Evolutionary conservation across 169 alveolate species (phyloP), one percentile per base, ranked within the genome.

Genomic region (Besnoitia besnoiti): DNA sequence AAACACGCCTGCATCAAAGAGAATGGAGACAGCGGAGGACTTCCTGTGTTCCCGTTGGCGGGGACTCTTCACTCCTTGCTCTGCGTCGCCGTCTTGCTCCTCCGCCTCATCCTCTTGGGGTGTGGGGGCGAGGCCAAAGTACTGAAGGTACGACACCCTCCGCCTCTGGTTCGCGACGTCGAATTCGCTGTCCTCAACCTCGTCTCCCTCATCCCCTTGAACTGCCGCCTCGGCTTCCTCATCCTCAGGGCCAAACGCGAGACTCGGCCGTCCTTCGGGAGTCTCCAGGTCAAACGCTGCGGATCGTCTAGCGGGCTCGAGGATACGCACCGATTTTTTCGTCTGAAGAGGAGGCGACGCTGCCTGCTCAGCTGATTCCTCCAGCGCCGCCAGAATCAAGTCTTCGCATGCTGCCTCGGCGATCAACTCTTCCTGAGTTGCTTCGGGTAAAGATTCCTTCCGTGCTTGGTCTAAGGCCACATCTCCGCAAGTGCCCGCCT

Each of bases 1-100:
- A 42, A 73, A n/a, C 21, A 12, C n/a, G 47, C 82, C 82, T 16
- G 82, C 82, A n/a, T 73, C 82, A 42, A 73, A 73, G 47, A 73
- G 39, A 42, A 73, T 73, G 24, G 82, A 73, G n/a, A 73, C 82
- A n/a, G 46, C 47, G n/a, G 82, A 73, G 7, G 47, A 35, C n/a
- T 37, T 73, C 47, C 82, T 2, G 24, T 73, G 82, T 24, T 51
- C 46, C 47, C 46, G 82, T 39, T 5, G 44, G 14, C 46, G 24
- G 82, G 46, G 7, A 73, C n/a, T 3, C 44, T 37, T 7, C 14
- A 8, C 82, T n/a, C 82, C 82, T 42, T 24, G 24, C 67, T 24
- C 46, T 19, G 67, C 67, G 27, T 5, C 67, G 30, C 33, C 67
- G 40, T 30, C 82, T 42, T 49, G 59, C 24, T 55, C 67, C 67